A percentile compares a stretch with the other conserved stretches of the same genome.
phyloP scores from a whole-genome alignment of 1,139 yeast species.

The Sugiyamaella neomexicana region DNA sequence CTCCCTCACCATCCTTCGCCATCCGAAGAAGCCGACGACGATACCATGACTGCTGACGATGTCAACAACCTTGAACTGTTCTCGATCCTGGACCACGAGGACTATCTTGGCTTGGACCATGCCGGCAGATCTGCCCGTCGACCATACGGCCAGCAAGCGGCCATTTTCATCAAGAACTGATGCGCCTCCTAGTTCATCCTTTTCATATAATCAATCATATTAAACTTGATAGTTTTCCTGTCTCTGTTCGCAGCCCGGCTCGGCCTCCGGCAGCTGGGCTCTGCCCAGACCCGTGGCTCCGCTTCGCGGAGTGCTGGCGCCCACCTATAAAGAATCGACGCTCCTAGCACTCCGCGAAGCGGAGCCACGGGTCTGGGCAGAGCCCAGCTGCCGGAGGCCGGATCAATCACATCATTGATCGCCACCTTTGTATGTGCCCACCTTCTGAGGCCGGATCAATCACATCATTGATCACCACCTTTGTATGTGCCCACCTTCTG shows the following conservation, averaged over 20 bases:
- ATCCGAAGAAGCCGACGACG: not conserved
- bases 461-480: too few relatives aligned
- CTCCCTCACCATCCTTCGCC: slow-evolving; percentile 31
- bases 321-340: not conserved
- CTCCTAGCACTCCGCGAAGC: too few relatives aligned
- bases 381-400: too few relatives aligned
- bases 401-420: too few relatives aligned
- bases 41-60: not conserved
- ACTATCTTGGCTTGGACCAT: slow-evolving; percentile 76
- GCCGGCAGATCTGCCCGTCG: slow-evolving; percentile 60
- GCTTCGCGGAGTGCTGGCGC: not conserved
- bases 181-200: not conserved
- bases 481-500: too few relatives aligned
- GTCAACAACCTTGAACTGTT: slow-evolving; percentile 51
- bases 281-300: not conserved
- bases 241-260: not conserved
- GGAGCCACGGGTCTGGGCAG: too few relatives aligned
- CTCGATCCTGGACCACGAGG: slow-evolving; percentile 53
- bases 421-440: too few relatives aligned
- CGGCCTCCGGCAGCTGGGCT: slow-evolving; percentile 1
- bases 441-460: too few relatives aligned
- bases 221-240: not conserved
- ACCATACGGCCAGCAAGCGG: slow-evolving; percentile 52
- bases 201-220: not conserved
- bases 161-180: slow-evolving; percentile 49